phyloP scores from a whole-genome alignment of 495 filamentous ascomycete genomes.

The Penicillium nucicola region DNA sequence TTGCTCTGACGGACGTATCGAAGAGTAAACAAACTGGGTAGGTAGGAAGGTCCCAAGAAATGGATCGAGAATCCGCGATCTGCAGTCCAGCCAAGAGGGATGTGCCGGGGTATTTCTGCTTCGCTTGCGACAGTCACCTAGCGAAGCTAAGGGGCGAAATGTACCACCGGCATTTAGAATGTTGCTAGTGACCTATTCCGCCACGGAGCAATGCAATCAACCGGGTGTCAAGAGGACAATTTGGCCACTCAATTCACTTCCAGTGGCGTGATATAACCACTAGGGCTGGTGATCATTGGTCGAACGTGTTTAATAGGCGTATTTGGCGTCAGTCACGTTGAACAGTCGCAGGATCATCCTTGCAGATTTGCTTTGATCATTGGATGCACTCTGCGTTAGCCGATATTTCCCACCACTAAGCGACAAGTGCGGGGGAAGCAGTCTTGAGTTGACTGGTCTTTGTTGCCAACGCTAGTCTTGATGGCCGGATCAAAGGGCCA shows the following conservation, averaged over 20 bases:
- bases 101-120: slow-evolving; percentile 14
- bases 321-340: slow-evolving; percentile 13
- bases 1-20: background rate
- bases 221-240: slow-evolving; percentile 8
- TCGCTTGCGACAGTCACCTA: background rate
- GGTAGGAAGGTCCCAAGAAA: background rate
- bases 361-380: background rate
- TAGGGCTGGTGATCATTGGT: slow-evolving; percentile 4
- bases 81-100: background rate
- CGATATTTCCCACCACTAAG: slow-evolving; percentile 20
- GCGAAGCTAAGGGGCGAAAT: background rate
- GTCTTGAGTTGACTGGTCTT: background rate
- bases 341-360: background rate
- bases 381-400: background rate
- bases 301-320: background rate
- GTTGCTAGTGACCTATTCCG: slow-evolving; percentile 7
- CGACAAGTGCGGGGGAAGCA: slow-evolving; percentile 6
- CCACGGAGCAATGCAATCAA: slow-evolving; percentile 14
- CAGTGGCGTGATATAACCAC: background rate
- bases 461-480: background rate
- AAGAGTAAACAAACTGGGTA: background rate
- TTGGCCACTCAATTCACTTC: background rate
- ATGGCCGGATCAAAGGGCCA: background rate
- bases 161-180: background rate
- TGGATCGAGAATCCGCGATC: background rate